Base-by-base conservation (phyloP, 306 rosid genomes). In the Lathyrus tuberosus region DNA sequence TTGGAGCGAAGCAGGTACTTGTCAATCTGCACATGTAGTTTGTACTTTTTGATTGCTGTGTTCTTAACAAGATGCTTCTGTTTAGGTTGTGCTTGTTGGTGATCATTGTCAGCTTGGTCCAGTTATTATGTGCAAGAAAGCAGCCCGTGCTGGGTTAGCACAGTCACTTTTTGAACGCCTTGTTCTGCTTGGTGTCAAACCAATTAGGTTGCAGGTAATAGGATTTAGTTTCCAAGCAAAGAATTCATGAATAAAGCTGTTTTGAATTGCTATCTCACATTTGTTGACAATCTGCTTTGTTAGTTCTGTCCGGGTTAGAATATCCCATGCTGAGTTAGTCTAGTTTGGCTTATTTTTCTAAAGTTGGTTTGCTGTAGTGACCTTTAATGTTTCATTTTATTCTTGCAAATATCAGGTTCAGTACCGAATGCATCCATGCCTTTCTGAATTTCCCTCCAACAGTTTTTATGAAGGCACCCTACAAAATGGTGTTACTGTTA, bases 21-120 rank as follows among this genome's bases (percentile, higher is more conserved):
- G 17, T 72, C 49, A 47, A 56, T 76, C 43, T 37, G 58, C 52
- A 22, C 16, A 6, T 26, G 61, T 6, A 33, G 31, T 38, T 11
- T 46, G 10, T 42, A 18, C 56, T 53, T 61, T 68, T 59, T 26
- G 37, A 13, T 61, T 51, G 74, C 30, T 61, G 40, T 54, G 53
- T 43, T 62, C 56, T 62, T 80, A 71, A 81, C 46, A 10, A 12
- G 53, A 47, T 66, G 59, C 64, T 69, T 76, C 52, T 71, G 28
- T 79, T n/a, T 78, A 95, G 99, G 96, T 85, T 64, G 91, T 95
- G 80, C 96, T 95, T 74, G 99, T 95, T 76, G 99, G 99, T 52
- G 99, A 95, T 57, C 99, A 95, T 70, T 95, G 99, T 81, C 99
- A 95, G 80, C 97, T 95, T 75, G 99, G 99, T 82, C 99, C 99